These are phyloP conservation scores for Pseudogymnoascus sp. DNA, from an alignment of 2,329 filamentous ascomycete genomes.

Conservation along the genomic window DNA sequence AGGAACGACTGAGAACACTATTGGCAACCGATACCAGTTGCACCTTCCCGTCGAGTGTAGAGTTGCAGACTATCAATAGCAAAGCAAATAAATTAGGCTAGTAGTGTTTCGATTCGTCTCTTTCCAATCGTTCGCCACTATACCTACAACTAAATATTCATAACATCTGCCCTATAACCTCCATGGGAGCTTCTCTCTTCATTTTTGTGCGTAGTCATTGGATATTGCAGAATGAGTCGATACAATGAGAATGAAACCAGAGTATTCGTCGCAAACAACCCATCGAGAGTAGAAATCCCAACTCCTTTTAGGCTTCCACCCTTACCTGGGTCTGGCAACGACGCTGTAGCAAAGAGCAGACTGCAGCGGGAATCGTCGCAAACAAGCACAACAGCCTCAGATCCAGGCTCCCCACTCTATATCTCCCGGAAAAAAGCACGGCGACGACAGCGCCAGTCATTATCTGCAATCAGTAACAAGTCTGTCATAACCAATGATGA, in stretches of 20 bases:
- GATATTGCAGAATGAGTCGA: not conserved
- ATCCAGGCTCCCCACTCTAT: not conserved
- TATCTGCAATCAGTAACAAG: slow-evolving; percentile 24
- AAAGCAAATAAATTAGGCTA: not conserved
- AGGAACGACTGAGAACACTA: not conserved
- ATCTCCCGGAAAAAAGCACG: slow-evolving; percentile 1
- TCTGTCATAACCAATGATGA: slow-evolving; percentile 15
- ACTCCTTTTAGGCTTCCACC: not conserved
- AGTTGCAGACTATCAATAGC: not conserved
- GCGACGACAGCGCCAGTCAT: slow-evolving; percentile 16
- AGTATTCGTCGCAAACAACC: not conserved
- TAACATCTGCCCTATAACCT: not conserved
- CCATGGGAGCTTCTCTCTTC: slow-evolving; percentile 2
- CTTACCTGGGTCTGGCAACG: too few species aligned
- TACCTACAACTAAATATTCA: slow-evolving; percentile 1
- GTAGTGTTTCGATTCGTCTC: not conserved
- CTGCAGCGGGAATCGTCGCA: not conserved
- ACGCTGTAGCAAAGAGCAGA: not conserved
- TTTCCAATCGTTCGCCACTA: not conserved
- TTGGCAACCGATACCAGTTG: not conserved
- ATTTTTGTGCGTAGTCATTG: not conserved
- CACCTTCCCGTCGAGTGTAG: not conserved
- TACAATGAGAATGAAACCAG: not conserved
- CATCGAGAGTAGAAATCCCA: not conserved
- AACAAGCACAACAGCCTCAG: not conserved